These are phyloP conservation scores for Ophiosphaerella herpotricha DNA, from an alignment of 2,329 filamentous ascomycete genomes.

Conservation along the genomic window DNA sequence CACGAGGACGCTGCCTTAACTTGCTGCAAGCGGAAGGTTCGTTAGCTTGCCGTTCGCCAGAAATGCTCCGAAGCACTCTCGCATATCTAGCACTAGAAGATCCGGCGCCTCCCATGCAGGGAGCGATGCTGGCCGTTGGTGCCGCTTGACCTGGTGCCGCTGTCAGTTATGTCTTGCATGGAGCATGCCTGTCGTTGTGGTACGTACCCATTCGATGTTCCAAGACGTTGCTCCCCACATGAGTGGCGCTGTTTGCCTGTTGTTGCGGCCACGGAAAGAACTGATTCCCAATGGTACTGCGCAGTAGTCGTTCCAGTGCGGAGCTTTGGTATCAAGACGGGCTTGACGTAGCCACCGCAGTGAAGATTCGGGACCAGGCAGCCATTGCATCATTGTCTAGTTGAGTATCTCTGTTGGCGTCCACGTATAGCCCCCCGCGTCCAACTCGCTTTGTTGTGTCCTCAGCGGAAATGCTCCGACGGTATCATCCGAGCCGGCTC, in stretches of 20 bases:
- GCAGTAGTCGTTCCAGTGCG: conserved; percentile 24
- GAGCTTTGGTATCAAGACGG: conserved; percentile 25
- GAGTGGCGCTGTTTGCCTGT: conserved; percentile 30
- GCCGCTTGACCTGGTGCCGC: conserved; percentile 25
- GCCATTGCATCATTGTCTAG: conserved; percentile 60
- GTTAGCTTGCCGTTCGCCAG: conserved; percentile 13
- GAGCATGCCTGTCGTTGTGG: neutral
- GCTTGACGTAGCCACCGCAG: conserved; percentile 52
- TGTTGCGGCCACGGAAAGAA: conserved; percentile 34
- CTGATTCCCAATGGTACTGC: conserved; percentile 48
- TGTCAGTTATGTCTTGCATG: neutral
- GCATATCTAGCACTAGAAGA: conserved; percentile 48
- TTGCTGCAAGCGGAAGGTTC: conserved; percentile 31
- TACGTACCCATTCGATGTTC: conserved; percentile 41
- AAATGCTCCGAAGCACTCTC: conserved; percentile 44
- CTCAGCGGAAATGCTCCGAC: conserved; percentile 7
- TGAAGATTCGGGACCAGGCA: conserved; percentile 51
- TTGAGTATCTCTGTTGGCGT: conserved; percentile 60
- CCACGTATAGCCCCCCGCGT: conserved; percentile 6
- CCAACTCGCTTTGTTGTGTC: conserved; percentile 16
- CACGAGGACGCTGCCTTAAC: conserved; percentile 5
- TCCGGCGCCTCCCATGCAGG: conserved; percentile 50
- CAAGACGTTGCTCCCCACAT: conserved; percentile 48
- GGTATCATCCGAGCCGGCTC: conserved; percentile 2
- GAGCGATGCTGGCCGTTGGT: conserved; percentile 38